Evolutionary conservation across 495 filamentous ascomycete genomes (phyloP).

Genomic region (Astrothelium subdiscretum): DNA sequence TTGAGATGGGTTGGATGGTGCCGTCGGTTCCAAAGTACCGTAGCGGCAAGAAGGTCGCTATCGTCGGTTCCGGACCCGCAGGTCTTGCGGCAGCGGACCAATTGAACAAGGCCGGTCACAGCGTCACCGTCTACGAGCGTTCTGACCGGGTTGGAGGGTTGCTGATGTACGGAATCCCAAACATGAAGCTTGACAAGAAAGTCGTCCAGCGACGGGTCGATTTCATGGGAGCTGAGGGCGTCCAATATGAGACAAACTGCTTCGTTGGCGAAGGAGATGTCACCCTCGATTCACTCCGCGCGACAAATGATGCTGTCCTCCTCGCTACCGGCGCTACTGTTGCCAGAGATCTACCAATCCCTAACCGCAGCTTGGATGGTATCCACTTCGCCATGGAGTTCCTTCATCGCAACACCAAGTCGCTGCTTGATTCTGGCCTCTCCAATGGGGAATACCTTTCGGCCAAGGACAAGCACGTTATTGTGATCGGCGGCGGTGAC

Average conservation of each 20-base stretch:
- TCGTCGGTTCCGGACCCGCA: conserved; percentile 91
- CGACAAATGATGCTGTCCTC: conserved; percentile 72
- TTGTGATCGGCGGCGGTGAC: conserved; percentile 97
- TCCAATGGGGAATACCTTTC: conserved; percentile 85
- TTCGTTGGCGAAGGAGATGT: conserved; percentile 70
- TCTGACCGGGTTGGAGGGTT: conserved; percentile 87
- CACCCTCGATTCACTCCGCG: conserved; percentile 63
- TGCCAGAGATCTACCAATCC: conserved; percentile 88
- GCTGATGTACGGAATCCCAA: conserved; percentile 98
- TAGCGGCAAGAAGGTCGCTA: conserved; percentile 80
- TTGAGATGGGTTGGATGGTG: conserved; percentile 99
- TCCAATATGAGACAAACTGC: conserved; percentile 69
- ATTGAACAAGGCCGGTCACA: conserved; percentile 87
- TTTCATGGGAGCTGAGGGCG: conserved; percentile 88
- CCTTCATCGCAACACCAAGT: conserved; percentile 97
- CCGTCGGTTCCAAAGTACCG: conserved; percentile 68
- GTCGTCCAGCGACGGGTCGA: conserved; percentile 92
- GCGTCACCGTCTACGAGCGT: conserved; percentile 90
- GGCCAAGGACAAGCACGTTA: conserved; percentile 90
- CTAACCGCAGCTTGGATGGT: conserved; percentile 79
- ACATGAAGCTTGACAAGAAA: conserved; percentile 99
- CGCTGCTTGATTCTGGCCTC: conserved; percentile 85
- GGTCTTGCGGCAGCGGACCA: conserved; percentile 91
- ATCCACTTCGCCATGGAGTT: conserved; percentile 99
- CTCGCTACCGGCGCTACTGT: conserved; percentile 97